Evolutionary conservation across 352 stramenopile genomes (phyloP), one percentile per base, ranked within the genome.

Genomic region (Pythium guiyangense): DNA sequence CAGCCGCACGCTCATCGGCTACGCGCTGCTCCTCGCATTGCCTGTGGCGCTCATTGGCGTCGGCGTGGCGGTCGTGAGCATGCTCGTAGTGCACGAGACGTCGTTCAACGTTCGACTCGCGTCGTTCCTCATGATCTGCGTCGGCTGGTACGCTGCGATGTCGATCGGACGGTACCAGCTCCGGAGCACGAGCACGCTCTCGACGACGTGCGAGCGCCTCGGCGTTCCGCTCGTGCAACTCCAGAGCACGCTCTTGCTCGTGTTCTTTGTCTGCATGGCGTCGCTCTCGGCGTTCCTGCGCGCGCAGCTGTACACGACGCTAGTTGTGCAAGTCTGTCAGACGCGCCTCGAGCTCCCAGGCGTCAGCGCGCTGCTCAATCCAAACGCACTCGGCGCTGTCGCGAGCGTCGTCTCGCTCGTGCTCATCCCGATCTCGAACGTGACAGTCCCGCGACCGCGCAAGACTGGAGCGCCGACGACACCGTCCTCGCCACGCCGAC

Each of bases 301-400:
- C 3, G 81, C 75, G 0, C 83, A 93, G 56, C 63, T 90, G 17
- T 91, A 88, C 65, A 79, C 80, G 12, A 82, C 76, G 0, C 59
- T 89, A 34, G 67, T 88, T 34, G 65, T 84, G 20, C 83, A 93
- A 50, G 67, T 73, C 2, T 93, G 80, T 34, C 80, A 91, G 63
- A 78, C 74, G 1, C 64, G 58, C 11, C 62, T 77, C 4, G 57
- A 63, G n/a, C 57, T 79, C 26, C 66, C 72, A 18, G 65, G 72
- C 18, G 63, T 52, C 11, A 55, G 44, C 2, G 51, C 34, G 20
- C 42, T 77, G 0, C 70, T 83, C 27, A 64, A 86, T 40, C 79
- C 76, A 4, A 75, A 84, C 31, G 43, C 69, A 10, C 49, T 67
- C n/a, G 61, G 61, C 4, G 61, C 61, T 17, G 17, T 67, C 9